Percentiles rank a stretch among this genome's conserved stretches.
Evolutionary conservation across 805 yeast genomes (phyloP).

Genomic region (Pichia thaimueangensis): DNA sequence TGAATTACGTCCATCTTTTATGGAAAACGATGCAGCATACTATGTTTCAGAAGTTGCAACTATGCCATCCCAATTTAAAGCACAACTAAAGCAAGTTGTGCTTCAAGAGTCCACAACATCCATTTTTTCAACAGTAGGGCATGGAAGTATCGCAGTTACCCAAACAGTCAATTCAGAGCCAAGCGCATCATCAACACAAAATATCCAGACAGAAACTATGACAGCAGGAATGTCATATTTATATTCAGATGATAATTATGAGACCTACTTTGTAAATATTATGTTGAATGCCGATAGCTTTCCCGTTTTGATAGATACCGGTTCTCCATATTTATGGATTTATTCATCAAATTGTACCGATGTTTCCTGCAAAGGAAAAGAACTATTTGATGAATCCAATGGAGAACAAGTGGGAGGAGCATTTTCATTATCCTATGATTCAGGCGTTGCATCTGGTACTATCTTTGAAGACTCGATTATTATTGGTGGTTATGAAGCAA

Average conservation of each 20-base stretch:
- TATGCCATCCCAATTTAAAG: not conserved
- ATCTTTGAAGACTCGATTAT: conserved; percentile 33
- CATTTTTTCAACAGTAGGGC: no score
- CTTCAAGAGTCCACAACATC: no score
- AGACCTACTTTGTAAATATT: conserved; percentile 36
- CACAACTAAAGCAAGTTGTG: conserved; percentile 1
- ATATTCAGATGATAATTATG: conserved; percentile 21
- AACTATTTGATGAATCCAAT: conserved; percentile 25
- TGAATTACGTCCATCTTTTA: conserved; percentile 1
- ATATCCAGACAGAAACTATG: conserved; percentile 12
- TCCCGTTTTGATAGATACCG: conserved; percentile 57
- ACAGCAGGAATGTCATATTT: conserved; percentile 24
- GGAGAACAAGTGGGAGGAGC: conserved; percentile 18
- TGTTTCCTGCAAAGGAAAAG: conserved; percentile 34
- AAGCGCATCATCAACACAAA: conserved; percentile 7
- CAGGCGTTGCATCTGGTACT: conserved; percentile 46
- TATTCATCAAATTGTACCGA: conserved; percentile 46
- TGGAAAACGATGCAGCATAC: conserved; percentile 1
- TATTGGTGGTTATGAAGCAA: conserved; percentile 32
- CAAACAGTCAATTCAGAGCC: no score
- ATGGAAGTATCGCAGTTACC: no score
- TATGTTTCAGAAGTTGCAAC: conserved; percentile 3
- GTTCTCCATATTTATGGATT: conserved; percentile 60
- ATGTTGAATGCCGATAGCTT: conserved; percentile 37
- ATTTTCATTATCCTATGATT: conserved; percentile 47